Evolutionary conservation across 805 yeast genomes (phyloP).

Genomic region (Candida maesae): DNA sequence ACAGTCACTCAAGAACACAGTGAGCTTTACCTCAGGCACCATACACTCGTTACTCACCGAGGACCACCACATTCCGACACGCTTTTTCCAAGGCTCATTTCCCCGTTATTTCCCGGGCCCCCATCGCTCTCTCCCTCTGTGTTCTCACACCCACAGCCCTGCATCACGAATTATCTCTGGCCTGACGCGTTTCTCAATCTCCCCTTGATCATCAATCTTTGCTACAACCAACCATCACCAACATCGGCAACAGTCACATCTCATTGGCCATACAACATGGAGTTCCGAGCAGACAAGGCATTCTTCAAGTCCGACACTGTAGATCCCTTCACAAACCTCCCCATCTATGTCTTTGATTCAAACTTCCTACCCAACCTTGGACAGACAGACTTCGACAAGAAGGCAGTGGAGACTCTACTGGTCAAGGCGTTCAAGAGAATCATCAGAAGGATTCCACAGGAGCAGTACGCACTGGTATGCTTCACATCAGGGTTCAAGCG

Average conservation of each 20-base stretch:
- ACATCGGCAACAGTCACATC: no score
- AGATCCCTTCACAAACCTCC: slow-evolving; percentile 67
- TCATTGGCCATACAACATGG: slow-evolving; percentile 14
- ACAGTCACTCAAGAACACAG: no score
- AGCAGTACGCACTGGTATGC: slow-evolving; percentile 64
- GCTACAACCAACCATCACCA: no score
- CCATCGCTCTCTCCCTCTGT: no score
- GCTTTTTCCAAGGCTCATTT: no score
- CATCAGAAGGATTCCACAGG: slow-evolving; percentile 53
- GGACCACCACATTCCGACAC: no score
- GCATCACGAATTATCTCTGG: neutral
- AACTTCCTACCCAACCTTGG: slow-evolving; percentile 68
- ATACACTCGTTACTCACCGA: no score
- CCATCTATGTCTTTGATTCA: slow-evolving; percentile 80
- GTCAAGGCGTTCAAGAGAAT: slow-evolving; percentile 56
- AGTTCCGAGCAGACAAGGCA: slow-evolving; percentile 33
- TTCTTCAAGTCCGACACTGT: slow-evolving; percentile 56
- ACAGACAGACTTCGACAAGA: slow-evolving; percentile 33
- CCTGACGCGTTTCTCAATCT: neutral
- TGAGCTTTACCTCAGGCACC: no score
- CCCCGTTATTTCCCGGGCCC: neutral
- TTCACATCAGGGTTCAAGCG: slow-evolving; percentile 78
- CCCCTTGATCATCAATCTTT: no score
- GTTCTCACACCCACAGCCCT: neutral
- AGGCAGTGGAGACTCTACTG: slow-evolving; percentile 34